Evolutionary conservation across 257 asterid species (phyloP).

Genomic region (Plantago elongata): DNA sequence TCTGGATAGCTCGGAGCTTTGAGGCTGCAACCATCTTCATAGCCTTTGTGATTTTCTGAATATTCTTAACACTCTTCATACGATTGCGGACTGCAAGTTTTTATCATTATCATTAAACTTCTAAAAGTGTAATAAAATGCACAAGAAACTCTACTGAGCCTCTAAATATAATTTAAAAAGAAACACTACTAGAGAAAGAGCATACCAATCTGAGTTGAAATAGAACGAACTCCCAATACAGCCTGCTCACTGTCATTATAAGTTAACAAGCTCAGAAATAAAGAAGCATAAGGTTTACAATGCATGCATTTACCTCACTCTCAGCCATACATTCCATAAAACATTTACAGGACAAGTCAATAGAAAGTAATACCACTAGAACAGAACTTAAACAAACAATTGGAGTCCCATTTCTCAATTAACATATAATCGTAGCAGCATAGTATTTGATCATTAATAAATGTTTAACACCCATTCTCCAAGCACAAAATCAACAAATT

Average conservation of each 20-base stretch:
- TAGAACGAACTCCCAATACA: slow-evolving; percentile 56
- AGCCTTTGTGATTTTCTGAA: slow-evolving; percentile 96
- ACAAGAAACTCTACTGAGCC: neutral
- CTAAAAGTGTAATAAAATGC: slow-evolving; percentile 14
- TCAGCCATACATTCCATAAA: too few species aligned
- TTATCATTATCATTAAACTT: slow-evolving; percentile 16
- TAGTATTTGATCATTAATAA: too few species aligned
- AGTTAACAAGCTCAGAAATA: slow-evolving; percentile 14
- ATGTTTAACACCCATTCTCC: too few species aligned
- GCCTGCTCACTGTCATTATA: slow-evolving; percentile 57
- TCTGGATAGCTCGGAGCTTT: slow-evolving; percentile 88
- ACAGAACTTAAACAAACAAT: too few species aligned
- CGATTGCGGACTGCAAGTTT: slow-evolving; percentile 70
- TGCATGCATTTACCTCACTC: neutral
- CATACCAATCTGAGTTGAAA: slow-evolving; percentile 84
- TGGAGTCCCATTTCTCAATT: too few species aligned
- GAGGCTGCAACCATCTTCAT: slow-evolving; percentile 99
- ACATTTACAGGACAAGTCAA: too few species aligned
- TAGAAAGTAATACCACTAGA: too few species aligned
- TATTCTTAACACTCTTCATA: slow-evolving; percentile 92
- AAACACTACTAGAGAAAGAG: neutral
- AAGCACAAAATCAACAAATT: too few species aligned
- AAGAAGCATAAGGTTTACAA: neutral
- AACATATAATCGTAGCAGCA: too few species aligned
- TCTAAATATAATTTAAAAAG: slow-evolving; percentile 3